Evolutionary conservation across 768 basidiomycete genomes (phyloP), one percentile per base, ranked within the genome.

Genomic region (Scleroderma citrinum): DNA sequence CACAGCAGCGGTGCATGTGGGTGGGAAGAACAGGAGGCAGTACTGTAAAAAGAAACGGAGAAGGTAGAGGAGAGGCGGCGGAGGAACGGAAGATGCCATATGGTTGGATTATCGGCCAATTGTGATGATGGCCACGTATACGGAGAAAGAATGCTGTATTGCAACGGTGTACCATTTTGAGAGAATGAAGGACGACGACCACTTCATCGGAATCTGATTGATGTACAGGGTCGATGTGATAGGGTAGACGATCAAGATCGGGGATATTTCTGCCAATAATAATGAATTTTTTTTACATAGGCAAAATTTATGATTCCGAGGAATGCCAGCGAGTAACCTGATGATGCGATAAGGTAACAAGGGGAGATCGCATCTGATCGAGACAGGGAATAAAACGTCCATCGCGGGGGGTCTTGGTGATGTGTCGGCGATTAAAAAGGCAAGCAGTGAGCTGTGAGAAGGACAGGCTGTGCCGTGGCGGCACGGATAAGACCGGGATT

Each of bases 211-310:
- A 65, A 64, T 65, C 60, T 59, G 56, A 53, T 56, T 64, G 63
- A 64, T 65, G 58, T n/a, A 42, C 44, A 48, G 43, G 43, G 65
- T 66, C 65, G 65, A 39, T 54, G 56, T 66, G 65, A 66, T 66
- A 68, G 65, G 67, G 67, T 66, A 62, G 58, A 55, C 55, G 64
- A 66, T 66, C 65, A 62, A 64, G 57, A 57, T 66, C 24, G 13
- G 38, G 38, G 23, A 61, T 58, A 62, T 57, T 55, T 64, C 56
- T 53, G 50, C 36, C 2, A 12, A 23, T 26, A 16, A 16, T 32
- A 29, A 29, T 39, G n/a, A n/a, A n/a, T n/a, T 5, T 20, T 47
- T 29, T 36, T 36, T 38, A 16, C 31, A 26, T 29, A 19, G 7
- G 24, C 30, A 54, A 59, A 51, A 53, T 49, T 56, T 55, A 58